Percentiles rank a stretch among this genome's conserved stretches.
Evolutionary conservation across 192 early-diverging fungal genomes (phyloP).

Genomic region (Rhizophagus clarus): DNA sequence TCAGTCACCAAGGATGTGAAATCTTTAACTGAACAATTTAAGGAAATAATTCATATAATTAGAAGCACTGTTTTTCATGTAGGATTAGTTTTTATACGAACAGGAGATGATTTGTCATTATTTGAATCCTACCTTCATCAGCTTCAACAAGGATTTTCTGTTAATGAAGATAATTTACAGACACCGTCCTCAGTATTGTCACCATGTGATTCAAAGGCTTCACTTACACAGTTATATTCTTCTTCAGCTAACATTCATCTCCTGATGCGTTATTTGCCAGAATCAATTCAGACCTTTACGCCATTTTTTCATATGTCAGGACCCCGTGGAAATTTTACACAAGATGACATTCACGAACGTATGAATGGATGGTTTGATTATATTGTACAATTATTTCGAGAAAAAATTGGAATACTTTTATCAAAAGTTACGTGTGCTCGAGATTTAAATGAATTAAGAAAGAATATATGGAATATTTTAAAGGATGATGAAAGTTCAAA

Average conservation of each 20-base stretch:
- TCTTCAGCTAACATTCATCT: slow-evolving; percentile 59
- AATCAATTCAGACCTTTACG: slow-evolving; percentile 54
- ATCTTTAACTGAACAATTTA: slow-evolving; percentile 42
- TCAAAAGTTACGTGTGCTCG: slow-evolving; percentile 35
- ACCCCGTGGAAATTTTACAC: slow-evolving; percentile 36
- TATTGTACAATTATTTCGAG: slow-evolving; percentile 33
- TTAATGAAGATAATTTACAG: slow-evolving; percentile 15
- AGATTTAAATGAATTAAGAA: slow-evolving; percentile 42
- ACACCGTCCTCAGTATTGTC: slow-evolving; percentile 4
- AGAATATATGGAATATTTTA: slow-evolving; percentile 41
- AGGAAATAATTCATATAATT: slow-evolving; percentile 45
- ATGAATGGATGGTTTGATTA: slow-evolving; percentile 43
- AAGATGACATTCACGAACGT: slow-evolving; percentile 34
- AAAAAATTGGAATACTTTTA: slow-evolving; percentile 35
- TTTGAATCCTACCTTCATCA: slow-evolving; percentile 40
- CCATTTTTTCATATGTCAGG: slow-evolving; percentile 47
- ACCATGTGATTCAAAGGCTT: slow-evolving; percentile 26
- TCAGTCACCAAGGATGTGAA: slow-evolving; percentile 10
- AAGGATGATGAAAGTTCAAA: slow-evolving; percentile 40
- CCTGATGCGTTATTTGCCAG: slow-evolving; percentile 58
- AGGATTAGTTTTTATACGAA: slow-evolving; percentile 36
- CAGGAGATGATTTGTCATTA: slow-evolving; percentile 28
- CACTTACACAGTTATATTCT: slow-evolving; percentile 51
- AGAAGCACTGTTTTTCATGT: slow-evolving; percentile 45
- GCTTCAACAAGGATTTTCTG: slow-evolving; percentile 43